Conservation (phyloP, 371 early-diverging fungal species). For the Mucor racemosus region DNA sequence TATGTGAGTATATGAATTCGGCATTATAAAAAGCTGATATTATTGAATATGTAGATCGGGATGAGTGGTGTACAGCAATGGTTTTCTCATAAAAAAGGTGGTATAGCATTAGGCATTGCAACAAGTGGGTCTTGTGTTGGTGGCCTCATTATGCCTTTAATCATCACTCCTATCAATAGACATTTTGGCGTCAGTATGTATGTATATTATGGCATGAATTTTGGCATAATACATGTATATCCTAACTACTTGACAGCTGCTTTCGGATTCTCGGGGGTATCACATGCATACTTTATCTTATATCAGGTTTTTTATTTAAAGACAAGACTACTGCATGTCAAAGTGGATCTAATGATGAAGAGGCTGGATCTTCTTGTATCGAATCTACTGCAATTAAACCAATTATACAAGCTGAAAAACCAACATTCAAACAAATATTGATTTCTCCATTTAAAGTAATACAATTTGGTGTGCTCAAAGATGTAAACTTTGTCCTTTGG, state of each 20-base stretch:
- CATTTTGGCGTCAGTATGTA: constrained; percentile 58
- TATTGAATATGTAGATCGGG: not conserved
- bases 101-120: constrained; percentile 71
- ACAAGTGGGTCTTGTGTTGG: constrained; percentile 79
- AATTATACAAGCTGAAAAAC: not conserved
- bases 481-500: constrained; percentile 30
- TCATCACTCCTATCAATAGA: constrained; percentile 59
- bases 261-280: not conserved
- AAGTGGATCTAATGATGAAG: too few relatives aligned
- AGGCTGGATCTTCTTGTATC: not conserved
- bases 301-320: constrained; percentile 4
- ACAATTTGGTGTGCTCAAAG: constrained; percentile 12
- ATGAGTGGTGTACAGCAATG: constrained; percentile 55
- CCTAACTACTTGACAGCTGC: not conserved
- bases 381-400: not conserved
- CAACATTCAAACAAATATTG: not conserved
- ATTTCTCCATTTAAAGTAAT: not conserved
- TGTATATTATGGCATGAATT: constrained; percentile 15
- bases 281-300: not conserved
- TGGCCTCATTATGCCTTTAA: constrained; percentile 68
- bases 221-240: not conserved
- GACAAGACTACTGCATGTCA: not conserved
- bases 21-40: not conserved
- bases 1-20: constrained; percentile 10
- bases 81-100: constrained; percentile 67